Base-by-base conservation (phyloP, 2,329 filamentous ascomycete species). In the Spiromastix sp. region DNA sequence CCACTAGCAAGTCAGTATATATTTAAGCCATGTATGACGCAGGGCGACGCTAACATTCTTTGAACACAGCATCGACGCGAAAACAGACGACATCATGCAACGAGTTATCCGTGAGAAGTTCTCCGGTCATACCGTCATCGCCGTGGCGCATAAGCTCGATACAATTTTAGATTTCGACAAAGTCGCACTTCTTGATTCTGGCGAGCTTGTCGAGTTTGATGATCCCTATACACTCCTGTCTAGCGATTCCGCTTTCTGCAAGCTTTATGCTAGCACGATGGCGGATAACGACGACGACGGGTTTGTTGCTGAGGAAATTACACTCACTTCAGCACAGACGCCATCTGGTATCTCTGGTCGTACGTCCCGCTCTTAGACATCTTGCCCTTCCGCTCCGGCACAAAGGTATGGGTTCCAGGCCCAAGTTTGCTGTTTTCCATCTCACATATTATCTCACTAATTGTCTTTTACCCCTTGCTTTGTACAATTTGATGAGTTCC, bases 51-150 rank as follows among this genome's bases (percentile, higher is more conserved):
- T 9, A 18, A 10, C 21, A 12, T 31, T 4, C 11, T 18, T 6
- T 8, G 18, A 8, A 31, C 17, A 32, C 24, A 74, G 68, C 38
- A 66, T 79, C 26, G 76, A 79, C 46, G 56, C 60, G 9, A 64
- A 64, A 34, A 77, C 74, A 2, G 75, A 79, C 44, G 59, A 64
- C 22, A 58, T 65, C 17, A 73, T 79, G 55, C 72, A 78, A 48
- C 60, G 60, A 20, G 61, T 75, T 19, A 65, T 79, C 36, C 64
- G 71, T 3, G 57, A 66, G 30, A 61, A 64, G 19, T 77, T 79
- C 48, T 50, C 54, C 2, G 60, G 58, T 3, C 70, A 73, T 40
- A 83, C 79, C 0, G 69, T 83, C 36, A 61, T 76, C 33, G 63
- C 68, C 0, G 68, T 76, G 2, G 70, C 71, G 4, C 72, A 76